A percentile compares a stretch with the other conserved stretches of the same genome.
phyloP scores from a whole-genome alignment of 2,329 filamentous ascomycete genomes.

The Aspergillus caelatus region DNA sequence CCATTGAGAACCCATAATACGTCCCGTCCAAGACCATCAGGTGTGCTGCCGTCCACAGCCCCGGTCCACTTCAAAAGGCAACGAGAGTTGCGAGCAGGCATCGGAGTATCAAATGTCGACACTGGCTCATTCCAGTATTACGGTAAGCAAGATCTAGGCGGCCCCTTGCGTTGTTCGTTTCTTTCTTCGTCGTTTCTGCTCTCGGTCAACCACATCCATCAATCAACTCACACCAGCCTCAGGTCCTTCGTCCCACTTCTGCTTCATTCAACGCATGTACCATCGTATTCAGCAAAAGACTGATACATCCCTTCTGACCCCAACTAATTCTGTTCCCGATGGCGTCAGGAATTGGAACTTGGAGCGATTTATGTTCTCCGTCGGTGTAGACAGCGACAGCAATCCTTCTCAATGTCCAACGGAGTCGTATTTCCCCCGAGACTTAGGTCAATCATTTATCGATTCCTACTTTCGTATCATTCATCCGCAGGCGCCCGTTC shows the following conservation, averaged over 20 bases:
- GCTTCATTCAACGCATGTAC: slow-evolving; percentile 13
- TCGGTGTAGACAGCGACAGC: background rate
- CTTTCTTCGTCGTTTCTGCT: background rate
- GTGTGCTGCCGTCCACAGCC: background rate
- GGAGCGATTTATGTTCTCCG: slow-evolving; percentile 8
- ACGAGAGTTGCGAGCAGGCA: slow-evolving; percentile 9
- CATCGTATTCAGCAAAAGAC: slow-evolving; percentile 6
- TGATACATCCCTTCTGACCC: background rate
- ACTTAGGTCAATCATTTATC: background rate
- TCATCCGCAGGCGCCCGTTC: slow-evolving; percentile 4
- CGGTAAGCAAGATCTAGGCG: background rate
- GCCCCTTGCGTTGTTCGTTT: background rate
- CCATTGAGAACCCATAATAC: too few species aligned
- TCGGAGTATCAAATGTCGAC: slow-evolving; percentile 8
- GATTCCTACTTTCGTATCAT: slow-evolving; percentile 3
- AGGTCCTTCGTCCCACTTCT: slow-evolving; percentile 16
- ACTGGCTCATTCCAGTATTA: slow-evolving; percentile 15
- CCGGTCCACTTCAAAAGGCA: slow-evolving; percentile 5
- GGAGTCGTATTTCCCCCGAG: background rate
- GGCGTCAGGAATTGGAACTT: slow-evolving; percentile 4
- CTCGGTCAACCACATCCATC: background rate
- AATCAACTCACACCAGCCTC: background rate
- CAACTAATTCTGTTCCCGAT: background rate
- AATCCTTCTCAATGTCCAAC: background rate
- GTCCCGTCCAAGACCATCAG: too few species aligned